phyloP scores from a whole-genome alignment of 2,329 filamentous ascomycete species.

The Penicillium sumatraense region DNA sequence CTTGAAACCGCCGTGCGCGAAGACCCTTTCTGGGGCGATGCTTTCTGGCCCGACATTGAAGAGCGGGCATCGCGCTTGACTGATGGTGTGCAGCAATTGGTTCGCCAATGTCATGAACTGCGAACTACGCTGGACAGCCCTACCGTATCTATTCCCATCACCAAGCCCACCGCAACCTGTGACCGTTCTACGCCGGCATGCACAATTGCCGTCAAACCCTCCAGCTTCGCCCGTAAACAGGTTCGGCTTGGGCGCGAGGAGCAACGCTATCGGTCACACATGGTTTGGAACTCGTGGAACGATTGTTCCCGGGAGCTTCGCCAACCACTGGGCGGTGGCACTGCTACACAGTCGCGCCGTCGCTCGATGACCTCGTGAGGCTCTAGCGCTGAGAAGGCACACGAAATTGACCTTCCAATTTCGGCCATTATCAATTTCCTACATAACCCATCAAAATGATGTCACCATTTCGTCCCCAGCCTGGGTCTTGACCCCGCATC shows the following conservation, averaged over 20 bases:
- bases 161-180: constrained; percentile 25
- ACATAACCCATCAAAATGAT: not conserved
- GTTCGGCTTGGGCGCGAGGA: constrained; percentile 40
- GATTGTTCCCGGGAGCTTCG: constrained; percentile 23
- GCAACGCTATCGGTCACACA: constrained; percentile 31
- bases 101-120: constrained; percentile 45
- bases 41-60: constrained; percentile 48
- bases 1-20: constrained; percentile 46
- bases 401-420: not conserved
- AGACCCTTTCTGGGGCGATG: constrained; percentile 49
- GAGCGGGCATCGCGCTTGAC: constrained; percentile 44
- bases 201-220: constrained; percentile 33
- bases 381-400: not conserved
- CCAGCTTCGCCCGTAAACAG: constrained; percentile 38
- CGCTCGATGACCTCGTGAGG: constrained; percentile 31
- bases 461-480: constrained; percentile 1
- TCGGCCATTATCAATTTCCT: not conserved
- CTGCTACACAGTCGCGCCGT: constrained; percentile 24
- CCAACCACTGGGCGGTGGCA: constrained; percentile 22
- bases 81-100: constrained; percentile 44
- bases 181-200: constrained; percentile 26
- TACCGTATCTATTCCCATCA: constrained; percentile 18
- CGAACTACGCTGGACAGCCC: constrained; percentile 31
- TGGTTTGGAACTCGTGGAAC: constrained; percentile 32
- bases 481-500: not conserved